Base-by-base conservation (phyloP, 495 filamentous ascomycete genomes). In the Aspergillus incahuasiensis region DNA sequence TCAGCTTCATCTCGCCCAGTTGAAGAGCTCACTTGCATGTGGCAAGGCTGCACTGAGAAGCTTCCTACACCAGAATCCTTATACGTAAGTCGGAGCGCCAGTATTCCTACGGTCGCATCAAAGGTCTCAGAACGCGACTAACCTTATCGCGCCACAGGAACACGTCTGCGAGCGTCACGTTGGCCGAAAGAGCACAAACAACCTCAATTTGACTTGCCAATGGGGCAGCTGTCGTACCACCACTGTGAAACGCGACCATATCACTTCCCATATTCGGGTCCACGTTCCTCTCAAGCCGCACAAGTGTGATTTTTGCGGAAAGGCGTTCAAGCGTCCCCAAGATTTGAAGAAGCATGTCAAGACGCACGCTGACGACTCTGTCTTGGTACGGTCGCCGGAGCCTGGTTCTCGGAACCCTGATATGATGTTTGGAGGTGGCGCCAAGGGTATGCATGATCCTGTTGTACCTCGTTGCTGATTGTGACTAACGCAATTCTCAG, bases 291-390 rank as follows among this genome's bases (percentile, higher is more conserved):
- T 97, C 47, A 97, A 97, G 79, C 95, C 95, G 39, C 94, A 99
- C 76, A 96, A 96, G 70, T 99, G 95, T 67, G 91, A 96, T 63
- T 95, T 96, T 71, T 99, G 95, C 67, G 89, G 90, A 63, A 99
- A 99, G 79, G 90, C 91, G 7, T 99, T 99, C 82, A 99, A 99
- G 82, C 89, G 95, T 15, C 95, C 95, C 22, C 94, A 99, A 73
- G 95, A 99, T 76, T 68, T 99, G 57, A 97, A 97, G 83, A 99
- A 99, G 77, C 95, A 99, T 71, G 92, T 97, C 69, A 97, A 97
- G 83, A 98, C 95, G n/a, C 94, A 99, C 71, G 94, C 94, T 55
- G 94, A 99, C 68, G 94, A 99, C 72, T 95, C 91, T 40, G 90
- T 95, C 47, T 79, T 95, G 54, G 80, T 89, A 58, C 83, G 88